Conservation (phyloP, 2,329 filamentous ascomycete genomes). For the Tolypocladium amazonense region DNA sequence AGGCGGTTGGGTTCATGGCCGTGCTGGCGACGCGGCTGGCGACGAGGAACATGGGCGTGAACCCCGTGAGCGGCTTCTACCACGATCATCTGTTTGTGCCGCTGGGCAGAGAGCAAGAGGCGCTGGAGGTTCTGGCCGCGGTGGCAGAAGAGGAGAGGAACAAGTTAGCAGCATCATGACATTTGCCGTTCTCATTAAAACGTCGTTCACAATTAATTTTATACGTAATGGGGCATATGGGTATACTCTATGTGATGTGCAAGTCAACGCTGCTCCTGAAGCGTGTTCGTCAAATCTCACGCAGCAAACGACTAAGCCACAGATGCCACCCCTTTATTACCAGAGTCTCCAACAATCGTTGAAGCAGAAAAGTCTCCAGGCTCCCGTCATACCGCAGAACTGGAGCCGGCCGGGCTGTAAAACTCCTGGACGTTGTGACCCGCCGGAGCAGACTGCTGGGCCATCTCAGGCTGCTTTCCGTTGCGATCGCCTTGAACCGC, state of each 20-base stretch:
- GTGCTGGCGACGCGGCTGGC: slow-evolving; percentile 32
- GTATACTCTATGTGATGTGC: background rate
- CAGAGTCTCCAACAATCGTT: background rate
- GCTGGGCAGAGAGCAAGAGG: slow-evolving; percentile 29
- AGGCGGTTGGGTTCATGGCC: slow-evolving; percentile 44
- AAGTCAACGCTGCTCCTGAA: background rate
- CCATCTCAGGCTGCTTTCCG: background rate
- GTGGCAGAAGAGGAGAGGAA: slow-evolving; percentile 15
- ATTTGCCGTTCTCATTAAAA: background rate
- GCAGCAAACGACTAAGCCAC: background rate
- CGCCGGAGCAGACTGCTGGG: background rate
- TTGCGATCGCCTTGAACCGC: background rate
- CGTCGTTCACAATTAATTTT: background rate
- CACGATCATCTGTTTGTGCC: slow-evolving; percentile 46
- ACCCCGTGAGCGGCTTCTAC: slow-evolving; percentile 42
- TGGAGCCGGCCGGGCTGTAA: background rate
- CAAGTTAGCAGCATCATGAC: too few species aligned
- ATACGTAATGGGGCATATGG: background rate
- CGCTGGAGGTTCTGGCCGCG: slow-evolving; percentile 21
- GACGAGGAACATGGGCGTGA: slow-evolving; percentile 29
- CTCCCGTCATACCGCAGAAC: background rate
- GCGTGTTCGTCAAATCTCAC: background rate
- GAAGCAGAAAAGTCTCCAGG: background rate
- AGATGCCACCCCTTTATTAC: too few species aligned
- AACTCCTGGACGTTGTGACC: background rate